Evolutionary conservation across 78 protist genomes (phyloP).

Genomic region (Speleostelium caveatum): DNA sequence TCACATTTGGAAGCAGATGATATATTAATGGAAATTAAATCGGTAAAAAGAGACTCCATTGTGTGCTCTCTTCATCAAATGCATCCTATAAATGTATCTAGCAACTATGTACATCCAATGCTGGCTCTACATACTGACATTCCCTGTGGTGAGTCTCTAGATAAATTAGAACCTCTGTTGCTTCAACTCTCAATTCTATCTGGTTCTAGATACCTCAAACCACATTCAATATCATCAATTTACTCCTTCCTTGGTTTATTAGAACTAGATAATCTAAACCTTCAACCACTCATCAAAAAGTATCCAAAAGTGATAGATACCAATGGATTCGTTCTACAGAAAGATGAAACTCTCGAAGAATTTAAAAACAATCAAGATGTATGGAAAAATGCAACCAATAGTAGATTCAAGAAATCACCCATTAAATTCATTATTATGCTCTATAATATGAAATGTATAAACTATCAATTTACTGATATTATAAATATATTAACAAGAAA

Average conservation of each 20-base stretch:
- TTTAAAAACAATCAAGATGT: neutral
- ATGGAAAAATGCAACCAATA: neutral
- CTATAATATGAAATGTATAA: too few species aligned
- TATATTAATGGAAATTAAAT: too few species aligned
- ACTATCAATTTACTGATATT: too few species aligned
- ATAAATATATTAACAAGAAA: too few species aligned
- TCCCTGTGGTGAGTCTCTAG: neutral
- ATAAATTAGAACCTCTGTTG: neutral
- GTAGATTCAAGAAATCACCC: too few species aligned
- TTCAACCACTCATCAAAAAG: neutral
- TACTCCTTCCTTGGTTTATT: neutral
- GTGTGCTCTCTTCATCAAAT: neutral
- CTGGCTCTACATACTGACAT: neutral
- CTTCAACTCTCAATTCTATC: neutral
- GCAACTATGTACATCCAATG: neutral
- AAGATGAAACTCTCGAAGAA: neutral
- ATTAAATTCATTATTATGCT: too few species aligned
- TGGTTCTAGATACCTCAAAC: slow-evolving; percentile 7
- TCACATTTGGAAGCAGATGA: neutral
- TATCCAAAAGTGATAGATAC: neutral
- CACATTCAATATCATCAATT: neutral
- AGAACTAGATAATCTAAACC: neutral
- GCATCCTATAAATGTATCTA: neutral
- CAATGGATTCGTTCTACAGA: neutral
- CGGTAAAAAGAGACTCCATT: neutral